phyloP scores from a whole-genome alignment of 257 asterid species.

The Salvia rosmarinus region DNA sequence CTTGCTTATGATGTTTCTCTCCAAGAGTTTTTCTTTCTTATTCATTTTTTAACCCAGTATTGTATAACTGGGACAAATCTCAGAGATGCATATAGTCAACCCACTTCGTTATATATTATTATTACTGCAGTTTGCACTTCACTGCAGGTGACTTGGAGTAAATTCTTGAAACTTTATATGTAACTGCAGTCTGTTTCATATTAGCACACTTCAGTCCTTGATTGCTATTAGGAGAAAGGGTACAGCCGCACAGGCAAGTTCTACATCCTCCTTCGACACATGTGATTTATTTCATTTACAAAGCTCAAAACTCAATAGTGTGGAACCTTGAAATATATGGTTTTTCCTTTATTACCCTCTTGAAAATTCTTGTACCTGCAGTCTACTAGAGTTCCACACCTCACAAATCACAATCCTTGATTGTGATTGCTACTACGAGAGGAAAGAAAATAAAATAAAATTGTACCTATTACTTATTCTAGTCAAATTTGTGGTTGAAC shows the following conservation, averaged over 20 bases:
- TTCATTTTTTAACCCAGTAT: too few relatives aligned
- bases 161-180: too few relatives aligned
- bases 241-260: not conserved
- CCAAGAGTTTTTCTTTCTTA: not conserved
- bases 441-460: too few relatives aligned
- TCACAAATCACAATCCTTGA: not conserved
- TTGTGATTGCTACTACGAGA: not conserved
- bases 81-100: too few relatives aligned
- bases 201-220: not conserved
- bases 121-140: not conserved
- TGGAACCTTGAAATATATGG: too few relatives aligned
- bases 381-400: not conserved
- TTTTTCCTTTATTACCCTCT: too few relatives aligned
- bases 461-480: not conserved
- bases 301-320: too few relatives aligned
- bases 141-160: not conserved
- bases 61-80: too few relatives aligned
- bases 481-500: slow-evolving; percentile 16
- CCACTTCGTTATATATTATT: too few relatives aligned
- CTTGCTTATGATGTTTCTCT: not conserved
- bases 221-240: not conserved
- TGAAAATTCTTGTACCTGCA: not conserved
- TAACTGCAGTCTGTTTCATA: too few relatives aligned
- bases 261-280: not conserved
- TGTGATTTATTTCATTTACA: not conserved